Conservation (phyloP, 2,329 filamentous ascomycete genomes). For the Lecanoromycetidae sp. region DNA sequence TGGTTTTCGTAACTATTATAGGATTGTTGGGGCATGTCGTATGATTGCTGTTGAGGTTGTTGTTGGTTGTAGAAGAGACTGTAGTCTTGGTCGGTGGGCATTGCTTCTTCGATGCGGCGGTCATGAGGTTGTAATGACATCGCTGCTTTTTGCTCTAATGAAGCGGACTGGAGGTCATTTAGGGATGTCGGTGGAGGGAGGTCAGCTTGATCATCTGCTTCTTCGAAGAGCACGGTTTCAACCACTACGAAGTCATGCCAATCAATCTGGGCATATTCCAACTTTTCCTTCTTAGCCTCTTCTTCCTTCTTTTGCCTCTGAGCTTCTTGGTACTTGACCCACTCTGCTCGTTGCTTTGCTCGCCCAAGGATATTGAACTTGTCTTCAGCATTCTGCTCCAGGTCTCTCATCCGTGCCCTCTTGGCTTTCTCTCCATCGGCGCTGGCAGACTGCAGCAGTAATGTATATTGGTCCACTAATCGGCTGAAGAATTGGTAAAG, state of each 20-base stretch:
- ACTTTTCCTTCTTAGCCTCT: slow-evolving; percentile 67
- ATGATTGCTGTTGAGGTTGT: slow-evolving; percentile 19
- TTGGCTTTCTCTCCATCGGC: slow-evolving; percentile 59
- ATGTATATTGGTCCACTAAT: slow-evolving; percentile 85
- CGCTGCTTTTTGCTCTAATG: slow-evolving; percentile 86
- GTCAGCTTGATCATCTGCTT: slow-evolving; percentile 72
- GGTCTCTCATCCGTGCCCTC: slow-evolving; percentile 57
- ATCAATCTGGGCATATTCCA: slow-evolving; percentile 74
- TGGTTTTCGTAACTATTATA: slow-evolving; percentile 24
- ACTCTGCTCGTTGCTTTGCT: slow-evolving; percentile 77
- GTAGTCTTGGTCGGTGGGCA: slow-evolving; percentile 67
- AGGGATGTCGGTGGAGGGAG: slow-evolving; percentile 82
- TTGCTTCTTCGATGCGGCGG: slow-evolving; percentile 84
- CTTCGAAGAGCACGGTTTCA: slow-evolving; percentile 85
- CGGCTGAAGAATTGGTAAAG: slow-evolving; percentile 92
- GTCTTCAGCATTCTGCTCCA: slow-evolving; percentile 64
- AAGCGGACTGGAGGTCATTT: slow-evolving; percentile 84
- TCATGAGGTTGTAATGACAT: slow-evolving; percentile 66
- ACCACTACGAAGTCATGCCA: slow-evolving; percentile 97
- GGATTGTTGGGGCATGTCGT: slow-evolving; percentile 18
- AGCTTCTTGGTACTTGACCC: slow-evolving; percentile 68
- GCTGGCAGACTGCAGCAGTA: slow-evolving; percentile 56
- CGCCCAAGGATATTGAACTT: slow-evolving; percentile 68
- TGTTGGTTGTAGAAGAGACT: slow-evolving; percentile 35
- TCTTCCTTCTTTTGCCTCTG: slow-evolving; percentile 86